Evolutionary conservation across 1,139 yeast species (phyloP).

Genomic region (Petasospora fabianii): DNA sequence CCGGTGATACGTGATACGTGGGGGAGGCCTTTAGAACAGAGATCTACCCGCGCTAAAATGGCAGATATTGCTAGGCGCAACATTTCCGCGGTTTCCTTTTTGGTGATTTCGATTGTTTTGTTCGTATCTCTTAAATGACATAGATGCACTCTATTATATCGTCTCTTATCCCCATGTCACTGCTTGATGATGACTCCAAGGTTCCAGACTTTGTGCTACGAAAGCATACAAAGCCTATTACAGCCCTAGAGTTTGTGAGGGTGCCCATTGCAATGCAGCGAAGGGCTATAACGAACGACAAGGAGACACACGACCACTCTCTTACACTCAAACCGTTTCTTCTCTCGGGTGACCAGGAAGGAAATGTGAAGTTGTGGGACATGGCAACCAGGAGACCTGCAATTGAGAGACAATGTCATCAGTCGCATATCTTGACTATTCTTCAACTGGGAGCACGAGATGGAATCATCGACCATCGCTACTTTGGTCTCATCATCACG

Average conservation of each 20-base stretch:
- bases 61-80: too few species aligned
- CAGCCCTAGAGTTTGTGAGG: constrained; percentile 14
- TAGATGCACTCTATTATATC: too few species aligned
- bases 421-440: constrained; percentile 41
- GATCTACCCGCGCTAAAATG: too few species aligned
- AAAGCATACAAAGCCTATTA: constrained; percentile 19
- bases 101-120: too few species aligned
- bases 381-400: constrained; percentile 40
- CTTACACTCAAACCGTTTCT: constrained; percentile 26
- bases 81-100: too few species aligned
- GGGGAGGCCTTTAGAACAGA: too few species aligned
- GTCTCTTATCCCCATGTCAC: constrained; percentile 9
- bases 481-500: constrained; percentile 38
- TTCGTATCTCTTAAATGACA: too few species aligned
- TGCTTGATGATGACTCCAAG: constrained; percentile 13
- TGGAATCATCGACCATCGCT: constrained; percentile 8
- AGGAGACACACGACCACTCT: background rate
- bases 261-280: constrained; percentile 9
- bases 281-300: constrained; percentile 1
- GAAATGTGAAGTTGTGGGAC: constrained; percentile 52
- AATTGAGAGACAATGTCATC: constrained; percentile 49
- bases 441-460: constrained; percentile 34
- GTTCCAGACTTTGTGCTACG: constrained; percentile 22
- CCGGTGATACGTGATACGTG: too few species aligned
- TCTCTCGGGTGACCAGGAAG: constrained; percentile 43